Base-by-base conservation (phyloP, 371 early-diverging fungal species). In the Blakeslea trispora region DNA sequence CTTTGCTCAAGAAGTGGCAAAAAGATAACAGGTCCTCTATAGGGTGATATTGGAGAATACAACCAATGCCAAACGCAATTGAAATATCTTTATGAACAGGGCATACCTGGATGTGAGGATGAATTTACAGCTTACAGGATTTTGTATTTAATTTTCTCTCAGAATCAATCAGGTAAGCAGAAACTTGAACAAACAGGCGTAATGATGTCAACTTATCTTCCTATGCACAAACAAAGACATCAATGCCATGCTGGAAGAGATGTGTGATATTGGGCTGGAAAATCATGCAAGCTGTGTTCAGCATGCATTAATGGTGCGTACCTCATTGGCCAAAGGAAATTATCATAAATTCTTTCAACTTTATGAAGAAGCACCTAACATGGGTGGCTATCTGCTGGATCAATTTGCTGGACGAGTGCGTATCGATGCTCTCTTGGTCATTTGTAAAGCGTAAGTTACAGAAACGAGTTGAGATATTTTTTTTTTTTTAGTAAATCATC, bases 51-150 rank as follows among this genome's bases (percentile, higher is more conserved):
- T 19, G 96, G 96, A 44, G 97, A 98, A 75, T 98, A 89, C 68
- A 97, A 98, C 64, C 96, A 96, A 67, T 98, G 98, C 66, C 95
- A 95, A 72, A 92, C 93, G 2, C 96, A 97, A 69, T 71, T 98
- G 35, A 93, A 91, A 59, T 83, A 88, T 40, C 75, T 98, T n/a
- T 97, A 96, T 61, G 70, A 79, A 35, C 68, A 82, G 45, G 82
- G 83, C 23, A 71, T 91, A 17, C 65, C 74, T 10, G 94, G 91
- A 17, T 80, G 85, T 61, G 74, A 75, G 15, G 84, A 83, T 68
- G 98, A 98, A 66, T 98, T 96, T 66, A 74, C 84, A 18, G 94
- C 93, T 9, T 98, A 98, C 71, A 72, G 96, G 17, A 88, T 98
- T 17, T 67, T 98, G 18, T 98, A 98, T 70, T 81, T 89, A 56